Percentiles rank a stretch among this genome's conserved stretches.
phyloP scores from a whole-genome alignment of 306 rosid genomes.

The Alnus glutinosa region DNA sequence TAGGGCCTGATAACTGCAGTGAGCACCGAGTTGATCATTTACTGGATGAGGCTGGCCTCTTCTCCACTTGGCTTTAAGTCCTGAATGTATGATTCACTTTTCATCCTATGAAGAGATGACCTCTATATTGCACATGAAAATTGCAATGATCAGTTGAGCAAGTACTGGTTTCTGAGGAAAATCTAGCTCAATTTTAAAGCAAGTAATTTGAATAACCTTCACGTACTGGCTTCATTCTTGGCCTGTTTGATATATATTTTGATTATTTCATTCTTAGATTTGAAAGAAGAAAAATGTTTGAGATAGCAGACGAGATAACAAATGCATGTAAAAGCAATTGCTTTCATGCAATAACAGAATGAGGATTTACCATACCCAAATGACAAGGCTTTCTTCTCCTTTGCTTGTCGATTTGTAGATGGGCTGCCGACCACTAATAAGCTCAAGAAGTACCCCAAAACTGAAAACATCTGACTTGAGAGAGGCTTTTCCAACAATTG shows the following conservation, averaged over 20 bases:
- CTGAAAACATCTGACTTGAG: constrained; percentile 92
- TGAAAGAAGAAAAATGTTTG: neutral
- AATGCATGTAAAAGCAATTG: neutral
- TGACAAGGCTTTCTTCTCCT: constrained; percentile 92
- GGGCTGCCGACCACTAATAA: constrained; percentile 85
- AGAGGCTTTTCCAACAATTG: constrained; percentile 85
- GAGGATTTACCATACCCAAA: constrained; percentile 61
- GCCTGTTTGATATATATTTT: neutral
- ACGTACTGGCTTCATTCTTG: neutral
- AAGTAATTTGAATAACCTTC: neutral
- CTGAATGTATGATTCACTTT: constrained; percentile 27
- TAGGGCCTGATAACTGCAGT: constrained; percentile 25
- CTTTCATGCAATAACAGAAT: neutral
- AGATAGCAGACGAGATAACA: neutral
- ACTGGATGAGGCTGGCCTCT: neutral
- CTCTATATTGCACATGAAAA: constrained; percentile 27
- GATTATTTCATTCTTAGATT: neutral
- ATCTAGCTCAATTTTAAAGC: constrained; percentile 1
- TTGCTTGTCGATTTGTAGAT: constrained; percentile 66
- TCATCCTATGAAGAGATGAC: constrained; percentile 19
- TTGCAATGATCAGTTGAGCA: neutral
- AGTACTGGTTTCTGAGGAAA: neutral
- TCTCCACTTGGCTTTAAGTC: neutral
- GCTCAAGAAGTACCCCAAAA: constrained; percentile 97
- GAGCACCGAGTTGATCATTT: neutral